Base-by-base conservation (phyloP, 805 yeast genomes). In the Metschnikowia drakensbergensis region DNA sequence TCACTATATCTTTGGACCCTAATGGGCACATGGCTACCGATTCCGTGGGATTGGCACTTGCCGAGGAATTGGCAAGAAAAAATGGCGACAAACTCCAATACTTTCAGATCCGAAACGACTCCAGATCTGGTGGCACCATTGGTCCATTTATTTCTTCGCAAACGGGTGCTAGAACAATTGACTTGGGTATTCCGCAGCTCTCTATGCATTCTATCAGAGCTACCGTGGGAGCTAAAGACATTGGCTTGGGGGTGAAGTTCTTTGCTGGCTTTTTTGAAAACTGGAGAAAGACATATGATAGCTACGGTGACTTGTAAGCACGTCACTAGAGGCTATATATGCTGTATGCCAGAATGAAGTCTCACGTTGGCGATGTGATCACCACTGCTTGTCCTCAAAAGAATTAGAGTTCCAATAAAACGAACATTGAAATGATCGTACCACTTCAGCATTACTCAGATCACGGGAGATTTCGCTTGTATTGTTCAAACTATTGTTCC, bases 161-260 rank as follows among this genome's bases (percentile, higher is more conserved):
- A 53, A 82, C 88, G 1, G 89, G 89, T 48, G 86, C 87, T 3
- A 74, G 88, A 60, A 84, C 92, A 38, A 79, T 86, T 48, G 96
- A 88, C 59, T 66, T 87, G 50, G 96, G 96, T 48, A 84, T 88
- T 57, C 82, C 95, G 2, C 95, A 88, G 67, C 73, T 86, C 58
- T 79, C 92, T 2, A 88, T 88, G 96, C 96, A 88, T 67, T 83
- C 89, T 37, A 84, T 88, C 57, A 77, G 96, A 59, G 95, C 94
- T 27, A 77, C 90, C 10, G 77, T 84, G 29, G 96, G 96, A 37
- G 75, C 87, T 22, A 78, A 82, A 62, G 96, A 88, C 61, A 76
- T 86, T 50, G 89, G 88, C 42, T 72, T 86, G 46, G 95, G 86
- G 37, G 77, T 81, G 44, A 80, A 83, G 62, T 85, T 83, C 66